Base-by-base conservation (phyloP, 169 alveolate species). In the Plasmodium vinckei region DNA sequence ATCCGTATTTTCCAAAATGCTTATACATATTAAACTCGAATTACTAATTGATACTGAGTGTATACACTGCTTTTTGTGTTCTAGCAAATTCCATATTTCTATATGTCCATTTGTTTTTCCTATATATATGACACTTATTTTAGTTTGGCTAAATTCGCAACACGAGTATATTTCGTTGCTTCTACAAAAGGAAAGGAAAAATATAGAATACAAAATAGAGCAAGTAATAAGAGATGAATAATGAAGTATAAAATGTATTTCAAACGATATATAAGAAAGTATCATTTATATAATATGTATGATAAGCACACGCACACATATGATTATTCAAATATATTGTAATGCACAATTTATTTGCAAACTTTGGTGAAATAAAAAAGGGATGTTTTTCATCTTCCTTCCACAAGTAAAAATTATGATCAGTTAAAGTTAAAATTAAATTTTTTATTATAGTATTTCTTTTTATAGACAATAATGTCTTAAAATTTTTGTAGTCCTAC, bases 41-140 rank as follows among this genome's bases (percentile, higher is more conserved):
- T 79, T 79, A 59, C 89, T 79, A 60, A 79, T 79, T 2, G 89
- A 61, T 47, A 65, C 15, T 47, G 89, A 79, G 49, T 67, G 60
- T 49, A 79, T 65, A 49, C 71, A 79, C 46, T 60, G 73, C 13
- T 79, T 67, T 67, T 79, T 79, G 12, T 60, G 89, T 12, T 79
- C 89, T 53, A 68, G 15, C 39, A 79, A 23, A 79, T 79, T 79
- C 89, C 89, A 79, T 79, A 79, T 79, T 79, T 79, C 89, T 65
- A 79, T 79, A 46, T 79, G 89, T n/a, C 89, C 89, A 67, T 79
- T 79, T 64, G 46, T 79, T 79, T 79, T 79, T 39, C 89, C 89
- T 46, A 79, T 71, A 49, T 42, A 79, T 64, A 79, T 79, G 17
- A 79, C 82, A 25, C 89, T 67, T 33, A 79, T 79, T 79, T 67